Evolutionary conservation across 2,329 filamentous ascomycete species (phyloP), one percentile per base, ranked within the genome.

Genomic region (Teratosphaeria destructans): DNA sequence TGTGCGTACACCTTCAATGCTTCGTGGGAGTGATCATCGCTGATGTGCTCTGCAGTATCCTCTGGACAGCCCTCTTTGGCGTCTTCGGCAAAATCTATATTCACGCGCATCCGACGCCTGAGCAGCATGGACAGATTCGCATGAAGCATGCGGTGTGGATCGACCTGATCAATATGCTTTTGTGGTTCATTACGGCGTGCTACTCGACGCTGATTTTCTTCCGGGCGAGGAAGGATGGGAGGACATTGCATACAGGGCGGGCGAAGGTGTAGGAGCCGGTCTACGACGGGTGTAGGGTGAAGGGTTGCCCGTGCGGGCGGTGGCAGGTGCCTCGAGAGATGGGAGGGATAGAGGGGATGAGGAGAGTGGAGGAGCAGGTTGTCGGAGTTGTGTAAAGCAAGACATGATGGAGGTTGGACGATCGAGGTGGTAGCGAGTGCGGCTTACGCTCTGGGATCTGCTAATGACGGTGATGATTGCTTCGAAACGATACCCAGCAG

Each of bases 61-160:
- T 95, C 34, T 95, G 89, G 86, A 84, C 90, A 61, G 83, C 85
- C 1, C 79, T 94, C 5, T 95, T 95, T 72, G 91, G 90, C 19
- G 77, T 94, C 61, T 96, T 96, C 71, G 91, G 86, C 58, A 85
- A 81, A 67, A 84, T 93, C 79, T 96, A 87, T 78, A 88, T 95
- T 70, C 74, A 82, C 58, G 85, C 85, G 67, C 73, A 90, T 60
- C 72, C 85, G 0, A 71, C 68, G 11, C 69, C 70, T 5, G 53
- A 32, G 53, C 71, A 73, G 55, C 67, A 68, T 49, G 85, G 81
- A 56, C 81, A 93, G 60, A 76, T 79, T 65, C 82, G 89, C 59
- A 95, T 96, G 90, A 90, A 91, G 77, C 85, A 86, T 70, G 89
- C 90, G 5, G 89, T 94, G 16, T 95, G 89, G 88, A 80, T 95